phyloP scores from a whole-genome alignment of 2,329 filamentous ascomycete species.

The Aureobasidium pullulans region DNA sequence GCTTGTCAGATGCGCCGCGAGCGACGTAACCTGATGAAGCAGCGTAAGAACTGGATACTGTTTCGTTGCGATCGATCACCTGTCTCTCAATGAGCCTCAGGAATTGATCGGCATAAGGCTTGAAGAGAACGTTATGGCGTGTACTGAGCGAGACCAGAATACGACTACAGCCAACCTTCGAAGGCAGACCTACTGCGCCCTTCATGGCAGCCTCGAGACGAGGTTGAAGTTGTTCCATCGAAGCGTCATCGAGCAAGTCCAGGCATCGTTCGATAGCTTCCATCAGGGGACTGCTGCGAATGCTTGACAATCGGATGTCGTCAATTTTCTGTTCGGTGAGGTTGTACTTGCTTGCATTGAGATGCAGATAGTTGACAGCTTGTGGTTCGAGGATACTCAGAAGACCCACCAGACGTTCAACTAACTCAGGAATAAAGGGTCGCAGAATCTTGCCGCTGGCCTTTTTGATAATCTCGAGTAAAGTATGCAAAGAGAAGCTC shows the following conservation, averaged over 20 bases:
- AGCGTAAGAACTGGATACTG: slow-evolving; percentile 84
- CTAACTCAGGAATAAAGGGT: slow-evolving; percentile 72
- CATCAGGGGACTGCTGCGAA: slow-evolving; percentile 81
- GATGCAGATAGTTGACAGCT: slow-evolving; percentile 83
- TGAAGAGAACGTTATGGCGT: slow-evolving; percentile 66
- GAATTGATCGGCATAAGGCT: slow-evolving; percentile 66
- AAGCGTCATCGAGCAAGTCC: slow-evolving; percentile 68
- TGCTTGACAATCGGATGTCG: slow-evolving; percentile 71
- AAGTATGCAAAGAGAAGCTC: slow-evolving; percentile 67
- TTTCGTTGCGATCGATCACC: slow-evolving; percentile 85
- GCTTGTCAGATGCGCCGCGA: slow-evolving; percentile 53
- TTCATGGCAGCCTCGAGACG: slow-evolving; percentile 74
- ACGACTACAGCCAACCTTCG: slow-evolving; percentile 83
- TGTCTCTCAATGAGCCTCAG: slow-evolving; percentile 72
- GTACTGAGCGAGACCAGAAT: slow-evolving; percentile 80
- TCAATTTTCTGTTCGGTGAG: slow-evolving; percentile 86
- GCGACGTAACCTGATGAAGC: slow-evolving; percentile 79
- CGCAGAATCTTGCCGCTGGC: slow-evolving; percentile 66
- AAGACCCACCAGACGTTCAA: slow-evolving; percentile 72
- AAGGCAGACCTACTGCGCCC: slow-evolving; percentile 79
- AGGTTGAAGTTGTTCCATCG: slow-evolving; percentile 68
- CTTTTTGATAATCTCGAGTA: slow-evolving; percentile 85
- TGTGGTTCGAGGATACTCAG: slow-evolving; percentile 85
- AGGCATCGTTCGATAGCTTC: slow-evolving; percentile 87
- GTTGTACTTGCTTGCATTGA: slow-evolving; percentile 77